Percentiles rank a stretch among this genome's conserved stretches.
Evolutionary conservation across 164 flowering plant species (phyloP).

Genomic region (Magnolia kwangsiensis): DNA sequence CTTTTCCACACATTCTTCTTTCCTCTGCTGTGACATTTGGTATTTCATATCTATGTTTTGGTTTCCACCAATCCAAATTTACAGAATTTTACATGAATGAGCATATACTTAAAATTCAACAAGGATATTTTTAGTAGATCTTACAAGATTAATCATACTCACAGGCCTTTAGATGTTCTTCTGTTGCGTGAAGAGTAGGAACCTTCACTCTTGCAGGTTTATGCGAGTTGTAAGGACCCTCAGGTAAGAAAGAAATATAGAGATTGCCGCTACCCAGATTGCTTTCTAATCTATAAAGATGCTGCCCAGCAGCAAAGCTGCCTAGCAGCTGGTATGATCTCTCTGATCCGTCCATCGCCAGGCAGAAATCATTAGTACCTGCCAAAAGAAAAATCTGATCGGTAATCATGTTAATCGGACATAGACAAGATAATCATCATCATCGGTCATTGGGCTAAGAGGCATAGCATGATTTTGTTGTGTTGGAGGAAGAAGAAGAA

Average conservation of each 20-base stretch:
- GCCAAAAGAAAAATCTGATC: not conserved
- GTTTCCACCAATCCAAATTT: no score
- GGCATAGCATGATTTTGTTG: no score
- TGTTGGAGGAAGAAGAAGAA: no score
- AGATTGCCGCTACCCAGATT: constrained; percentile 19
- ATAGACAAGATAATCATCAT: no score
- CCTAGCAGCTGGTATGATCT: constrained; percentile 85
- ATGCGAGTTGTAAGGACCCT: constrained; percentile 16
- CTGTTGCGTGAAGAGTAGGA: constrained; percentile 60
- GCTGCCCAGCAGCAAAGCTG: constrained; percentile 71
- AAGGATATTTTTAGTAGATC: not conserved
- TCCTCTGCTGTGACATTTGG: no score
- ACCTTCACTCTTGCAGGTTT: constrained; percentile 47
- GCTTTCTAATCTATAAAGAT: constrained; percentile 40
- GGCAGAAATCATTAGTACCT: constrained; percentile 72
- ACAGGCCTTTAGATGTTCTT: constrained; percentile 44
- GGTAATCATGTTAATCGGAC: not conserved
- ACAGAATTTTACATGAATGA: not conserved
- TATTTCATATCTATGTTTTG: no score
- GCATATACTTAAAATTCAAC: not conserved
- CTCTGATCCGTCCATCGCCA: constrained; percentile 80
- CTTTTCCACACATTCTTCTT: no score
- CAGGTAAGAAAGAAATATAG: constrained; percentile 53
- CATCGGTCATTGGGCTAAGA: no score
- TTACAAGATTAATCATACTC: constrained; percentile 12